A percentile compares a stretch with the other conserved stretches of the same genome.
Conservation (phyloP, 2,329 filamentous ascomycete species). For the Lizonia empirigonia region DNA sequence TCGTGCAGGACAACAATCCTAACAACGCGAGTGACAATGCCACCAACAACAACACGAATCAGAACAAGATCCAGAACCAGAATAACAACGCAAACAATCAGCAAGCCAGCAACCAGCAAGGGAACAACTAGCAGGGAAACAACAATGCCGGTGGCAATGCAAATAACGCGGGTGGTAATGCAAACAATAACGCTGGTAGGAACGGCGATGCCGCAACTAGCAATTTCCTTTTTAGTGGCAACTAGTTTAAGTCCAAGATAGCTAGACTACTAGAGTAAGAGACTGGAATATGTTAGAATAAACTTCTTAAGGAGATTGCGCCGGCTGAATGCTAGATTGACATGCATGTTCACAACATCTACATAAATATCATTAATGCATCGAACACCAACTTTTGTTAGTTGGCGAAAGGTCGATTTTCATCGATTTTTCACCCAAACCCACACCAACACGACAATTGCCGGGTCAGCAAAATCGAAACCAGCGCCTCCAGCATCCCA, state of each 20-base stretch:
- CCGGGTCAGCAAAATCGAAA: no score
- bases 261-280: not conserved
- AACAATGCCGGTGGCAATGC: not conserved
- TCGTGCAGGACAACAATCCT: not conserved
- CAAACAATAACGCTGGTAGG: constrained; percentile 3
- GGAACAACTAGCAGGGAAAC: no score
- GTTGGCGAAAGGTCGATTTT: no score
- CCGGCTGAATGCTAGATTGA: not conserved
- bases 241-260: not conserved
- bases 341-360: not conserved
- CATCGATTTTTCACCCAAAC: no score
- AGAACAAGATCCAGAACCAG: no score
- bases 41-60: not conserved
- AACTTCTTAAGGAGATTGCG: not conserved
- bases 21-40: not conserved
- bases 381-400: no score
- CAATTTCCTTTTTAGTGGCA: constrained; percentile 7
- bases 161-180: not conserved
- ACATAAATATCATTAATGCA: not conserved
- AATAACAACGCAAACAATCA: no score
- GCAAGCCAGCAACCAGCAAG: no score
- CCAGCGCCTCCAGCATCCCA: no score
- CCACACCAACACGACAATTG: no score
- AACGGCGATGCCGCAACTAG: not conserved
- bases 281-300: not conserved